Conservation (phyloP, 2,329 filamentous ascomycete genomes). For the Paecilomyces sp. region DNA sequence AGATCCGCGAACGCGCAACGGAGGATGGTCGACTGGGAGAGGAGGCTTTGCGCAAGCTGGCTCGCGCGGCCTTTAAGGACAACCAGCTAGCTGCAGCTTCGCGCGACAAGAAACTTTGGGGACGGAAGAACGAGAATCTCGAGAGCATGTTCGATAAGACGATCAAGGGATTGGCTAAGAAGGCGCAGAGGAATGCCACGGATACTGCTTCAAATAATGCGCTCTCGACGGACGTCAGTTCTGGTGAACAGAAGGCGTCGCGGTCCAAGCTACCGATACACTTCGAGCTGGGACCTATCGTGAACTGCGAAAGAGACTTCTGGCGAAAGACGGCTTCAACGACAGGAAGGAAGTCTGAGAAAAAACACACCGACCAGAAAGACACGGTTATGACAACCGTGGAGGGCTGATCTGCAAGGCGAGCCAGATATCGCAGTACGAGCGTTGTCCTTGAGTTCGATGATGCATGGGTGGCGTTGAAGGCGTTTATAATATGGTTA, state of each 20-base stretch:
- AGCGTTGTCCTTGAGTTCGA: background rate
- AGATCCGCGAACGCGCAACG: slow-evolving; percentile 56
- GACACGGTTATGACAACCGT: slow-evolving; percentile 13
- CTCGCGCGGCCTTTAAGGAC: slow-evolving; percentile 41
- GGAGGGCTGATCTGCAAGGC: slow-evolving; percentile 5
- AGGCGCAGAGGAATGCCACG: slow-evolving; percentile 23
- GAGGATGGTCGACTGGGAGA: slow-evolving; percentile 60
- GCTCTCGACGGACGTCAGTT: slow-evolving; percentile 24
- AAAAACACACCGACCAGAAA: slow-evolving; percentile 17
- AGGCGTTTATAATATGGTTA: background rate
- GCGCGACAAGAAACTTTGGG: slow-evolving; percentile 33
- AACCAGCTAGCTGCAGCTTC: slow-evolving; percentile 34
- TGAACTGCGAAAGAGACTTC: slow-evolving; percentile 55
- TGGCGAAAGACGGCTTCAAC: slow-evolving; percentile 44
- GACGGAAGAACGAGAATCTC: slow-evolving; percentile 32
- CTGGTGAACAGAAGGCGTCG: slow-evolving; percentile 16
- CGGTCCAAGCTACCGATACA: slow-evolving; percentile 21
- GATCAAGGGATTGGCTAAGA: slow-evolving; percentile 43
- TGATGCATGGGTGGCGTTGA: background rate
- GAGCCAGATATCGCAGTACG: background rate
- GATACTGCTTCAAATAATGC: slow-evolving; percentile 15
- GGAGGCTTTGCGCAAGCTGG: slow-evolving; percentile 56
- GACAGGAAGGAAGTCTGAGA: slow-evolving; percentile 24
- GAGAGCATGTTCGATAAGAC: slow-evolving; percentile 51
- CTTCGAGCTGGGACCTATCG: slow-evolving; percentile 42